phyloP scores from a whole-genome alignment of 768 basidiomycete genomes.

The Paxillus ammoniavirescens region DNA sequence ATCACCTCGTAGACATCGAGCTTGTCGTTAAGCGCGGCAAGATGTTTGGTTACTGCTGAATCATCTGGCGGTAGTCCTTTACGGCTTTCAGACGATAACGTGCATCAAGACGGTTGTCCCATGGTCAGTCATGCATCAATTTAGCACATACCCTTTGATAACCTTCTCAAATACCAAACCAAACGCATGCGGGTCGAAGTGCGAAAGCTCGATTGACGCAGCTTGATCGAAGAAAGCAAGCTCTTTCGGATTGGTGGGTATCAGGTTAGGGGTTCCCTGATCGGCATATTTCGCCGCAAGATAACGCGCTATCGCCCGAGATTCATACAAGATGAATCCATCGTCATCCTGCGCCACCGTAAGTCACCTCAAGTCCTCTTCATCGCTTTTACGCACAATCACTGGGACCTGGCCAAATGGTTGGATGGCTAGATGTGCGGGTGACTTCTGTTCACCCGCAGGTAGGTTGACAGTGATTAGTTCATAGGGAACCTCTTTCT shows the following conservation, averaged over 20 bases:
- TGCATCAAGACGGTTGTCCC: no score
- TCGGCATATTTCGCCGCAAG: slow-evolving; percentile 26
- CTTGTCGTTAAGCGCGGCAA: slow-evolving; percentile 31
- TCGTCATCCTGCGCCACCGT: slow-evolving; percentile 24
- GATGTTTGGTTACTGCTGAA: slow-evolving; percentile 19
- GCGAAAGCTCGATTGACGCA: slow-evolving; percentile 17
- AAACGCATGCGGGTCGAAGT: slow-evolving; percentile 51
- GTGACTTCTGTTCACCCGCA: slow-evolving; percentile 35
- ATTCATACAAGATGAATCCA: slow-evolving; percentile 30
- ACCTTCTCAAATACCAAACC: slow-evolving; percentile 46
- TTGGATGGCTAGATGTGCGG: slow-evolving; percentile 31
- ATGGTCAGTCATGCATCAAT: slow-evolving; percentile 21
- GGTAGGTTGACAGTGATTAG: slow-evolving; percentile 32
- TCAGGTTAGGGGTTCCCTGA: slow-evolving; percentile 20
- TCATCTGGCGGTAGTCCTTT: slow-evolving; percentile 15
- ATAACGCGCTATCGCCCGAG: slow-evolving; percentile 32
- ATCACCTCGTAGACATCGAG: slow-evolving; percentile 55
- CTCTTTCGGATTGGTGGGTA: slow-evolving; percentile 11
- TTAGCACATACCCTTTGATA: slow-evolving; percentile 44
- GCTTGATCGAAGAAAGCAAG: slow-evolving; percentile 24
- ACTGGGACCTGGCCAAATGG: slow-evolving; percentile 41
- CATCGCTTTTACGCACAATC: slow-evolving; percentile 16
- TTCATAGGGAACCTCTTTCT: slow-evolving; percentile 39
- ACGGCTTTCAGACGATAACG: slow-evolving; percentile 2
- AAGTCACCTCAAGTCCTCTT: no score